These are phyloP conservation scores for Penicillium olsonii DNA, from an alignment of 2,329 filamentous ascomycete genomes.

Conservation along the genomic window DNA sequence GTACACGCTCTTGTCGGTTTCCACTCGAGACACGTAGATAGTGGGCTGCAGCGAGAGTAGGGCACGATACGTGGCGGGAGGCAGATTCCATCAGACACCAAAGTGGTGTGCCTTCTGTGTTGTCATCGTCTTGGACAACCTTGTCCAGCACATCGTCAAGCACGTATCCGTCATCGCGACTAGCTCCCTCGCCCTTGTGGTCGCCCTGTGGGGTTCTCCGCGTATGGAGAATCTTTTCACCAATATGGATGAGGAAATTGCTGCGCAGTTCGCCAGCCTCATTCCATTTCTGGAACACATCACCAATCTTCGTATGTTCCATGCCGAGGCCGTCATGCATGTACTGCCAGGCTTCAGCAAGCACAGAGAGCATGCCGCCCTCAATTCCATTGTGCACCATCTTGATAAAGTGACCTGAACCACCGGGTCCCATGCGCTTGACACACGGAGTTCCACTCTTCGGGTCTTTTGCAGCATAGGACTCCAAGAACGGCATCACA, in stretches of 20 bases:
- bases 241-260: constrained; percentile 66
- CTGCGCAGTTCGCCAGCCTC: constrained; percentile 57
- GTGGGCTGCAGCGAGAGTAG: constrained; percentile 65
- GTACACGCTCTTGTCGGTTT: constrained; percentile 58
- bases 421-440: constrained; percentile 60
- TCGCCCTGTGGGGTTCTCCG: constrained; percentile 47
- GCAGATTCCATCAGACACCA: constrained; percentile 67
- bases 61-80: constrained; percentile 62
- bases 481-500: constrained; percentile 62
- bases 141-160: constrained; percentile 67
- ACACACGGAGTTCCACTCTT: constrained; percentile 61
- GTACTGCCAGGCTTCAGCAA: constrained; percentile 66
- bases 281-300: constrained; percentile 64
- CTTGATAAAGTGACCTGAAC: constrained; percentile 71
- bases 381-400: constrained; percentile 77
- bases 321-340: constrained; percentile 62
- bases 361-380: constrained; percentile 67
- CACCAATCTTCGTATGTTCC: constrained; percentile 60
- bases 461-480: constrained; percentile 63
- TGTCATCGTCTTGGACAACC: constrained; percentile 68
- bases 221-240: constrained; percentile 60
- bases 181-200: constrained; percentile 33
- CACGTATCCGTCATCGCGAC: constrained; percentile 49
- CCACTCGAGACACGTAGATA: constrained; percentile 65
- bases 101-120: constrained; percentile 66